Conservation (phyloP, 257 asterid species). For the Salvia rosmarinus region DNA sequence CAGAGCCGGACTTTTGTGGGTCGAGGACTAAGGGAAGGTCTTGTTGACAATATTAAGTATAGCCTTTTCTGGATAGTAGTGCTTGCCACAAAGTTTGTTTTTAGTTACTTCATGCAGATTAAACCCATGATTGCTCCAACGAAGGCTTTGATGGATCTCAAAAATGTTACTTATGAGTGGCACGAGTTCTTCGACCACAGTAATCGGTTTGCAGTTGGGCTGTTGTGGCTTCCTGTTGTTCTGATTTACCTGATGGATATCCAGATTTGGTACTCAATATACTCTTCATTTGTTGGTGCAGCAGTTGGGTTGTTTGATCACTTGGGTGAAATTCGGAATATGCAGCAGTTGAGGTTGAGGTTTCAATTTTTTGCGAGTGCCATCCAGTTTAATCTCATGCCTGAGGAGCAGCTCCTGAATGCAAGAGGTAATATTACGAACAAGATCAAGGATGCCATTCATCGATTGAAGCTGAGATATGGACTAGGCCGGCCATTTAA, state of each 20-base stretch:
- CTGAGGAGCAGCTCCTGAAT: constrained; percentile 93
- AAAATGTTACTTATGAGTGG: constrained; percentile 71
- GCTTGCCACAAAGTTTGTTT: constrained; percentile 78
- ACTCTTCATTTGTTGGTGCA: constrained; percentile 89
- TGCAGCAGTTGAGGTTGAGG: constrained; percentile 92
- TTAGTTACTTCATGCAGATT: constrained; percentile 96
- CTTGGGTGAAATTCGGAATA: constrained; percentile 97
- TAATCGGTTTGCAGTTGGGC: constrained; percentile 87
- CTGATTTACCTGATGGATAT: constrained; percentile 93
- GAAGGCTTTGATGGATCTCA: constrained; percentile 58
- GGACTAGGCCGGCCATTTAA: constrained; percentile 93
- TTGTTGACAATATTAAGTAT: constrained; percentile 82
- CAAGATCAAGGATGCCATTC: constrained; percentile 79
- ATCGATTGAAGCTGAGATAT: constrained; percentile 87
- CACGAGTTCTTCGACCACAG: constrained; percentile 72
- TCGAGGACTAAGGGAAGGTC: constrained; percentile 97
- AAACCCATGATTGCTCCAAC: constrained; percentile 95
- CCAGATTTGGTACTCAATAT: constrained; percentile 94
- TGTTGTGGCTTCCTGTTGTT: constrained; percentile 93
- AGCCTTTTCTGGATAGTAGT: constrained; percentile 83
- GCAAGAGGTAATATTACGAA: constrained; percentile 73
- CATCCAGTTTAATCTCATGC: constrained; percentile 95
- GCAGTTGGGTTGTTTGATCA: constrained; percentile 92
- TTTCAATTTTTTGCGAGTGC: constrained; percentile 99
- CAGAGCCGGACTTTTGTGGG: constrained; percentile 93